phyloP scores from a whole-genome alignment of 768 basidiomycete species.

The Basidioascus undulatus region DNA sequence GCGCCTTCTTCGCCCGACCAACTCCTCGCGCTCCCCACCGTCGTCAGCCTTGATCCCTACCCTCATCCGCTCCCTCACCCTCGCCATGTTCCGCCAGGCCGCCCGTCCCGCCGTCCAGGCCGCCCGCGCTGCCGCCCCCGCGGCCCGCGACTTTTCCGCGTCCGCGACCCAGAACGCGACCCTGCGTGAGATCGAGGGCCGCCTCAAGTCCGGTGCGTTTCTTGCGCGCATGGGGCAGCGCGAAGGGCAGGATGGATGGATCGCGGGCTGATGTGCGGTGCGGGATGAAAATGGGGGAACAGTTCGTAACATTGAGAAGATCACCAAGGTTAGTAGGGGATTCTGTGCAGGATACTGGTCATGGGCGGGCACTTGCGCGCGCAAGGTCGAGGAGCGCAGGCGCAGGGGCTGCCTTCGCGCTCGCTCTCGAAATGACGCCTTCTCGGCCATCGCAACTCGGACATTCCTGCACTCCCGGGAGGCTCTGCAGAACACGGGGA shows the following conservation, averaged over 20 bases:
- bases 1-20: not conserved
- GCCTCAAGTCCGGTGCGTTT: slow-evolving; percentile 33
- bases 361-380: no score
- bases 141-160: no score
- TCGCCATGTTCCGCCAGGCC: slow-evolving; percentile 21
- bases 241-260: not conserved
- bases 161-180: slow-evolving; percentile 38
- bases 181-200: slow-evolving; percentile 85
- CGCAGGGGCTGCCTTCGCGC: not conserved
- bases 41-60: slow-evolving; percentile 20
- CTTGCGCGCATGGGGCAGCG: not conserved
- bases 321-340: slow-evolving; percentile 55
- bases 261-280: not conserved
- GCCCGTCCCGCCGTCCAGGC: slow-evolving; percentile 18
- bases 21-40: slow-evolving; percentile 8
- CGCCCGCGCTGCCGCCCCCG: slow-evolving; percentile 20
- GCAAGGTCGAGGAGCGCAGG: not conserved
- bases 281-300: not conserved
- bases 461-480: no score
- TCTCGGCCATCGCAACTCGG: not conserved
- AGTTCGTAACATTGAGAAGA: slow-evolving; percentile 54
- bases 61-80: slow-evolving; percentile 12
- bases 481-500: no score
- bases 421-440: not conserved
- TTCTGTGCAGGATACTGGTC: not conserved